Evolutionary conservation across 192 early-diverging fungal species (phyloP), one percentile per base, ranked within the genome.

Genomic region (Rhizophagus prolifer): DNA sequence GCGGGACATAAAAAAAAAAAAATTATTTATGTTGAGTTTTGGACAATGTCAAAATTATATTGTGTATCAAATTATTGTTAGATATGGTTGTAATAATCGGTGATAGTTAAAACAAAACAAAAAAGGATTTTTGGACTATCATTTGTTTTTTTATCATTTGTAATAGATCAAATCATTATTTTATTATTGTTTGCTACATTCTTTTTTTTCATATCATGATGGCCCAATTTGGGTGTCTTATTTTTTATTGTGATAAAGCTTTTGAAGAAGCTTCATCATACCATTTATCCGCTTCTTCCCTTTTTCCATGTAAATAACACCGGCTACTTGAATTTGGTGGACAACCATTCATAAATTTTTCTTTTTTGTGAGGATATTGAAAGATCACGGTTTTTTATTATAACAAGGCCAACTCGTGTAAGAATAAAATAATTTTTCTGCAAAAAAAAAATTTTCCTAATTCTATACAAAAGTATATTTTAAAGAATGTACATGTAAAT

Each of bases 281-380:
- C 31, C 19, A 66, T 34, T 21, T 34, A 21, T 66, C 31, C 64
- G 26, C 31, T 36, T 19, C 30, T 31, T 65, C 30, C 30, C 30
- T 31, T 65, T 65, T 65, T 6, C 19, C 31, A 66, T 66, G 64
- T 66, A 66, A 66, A 66, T 66, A 66, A 66, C 64, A 66, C 31
- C 31, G 30, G 31, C 36, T 34, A 30, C 31, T 66, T 66, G 31
- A 34, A 66, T 66, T 66, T 38, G 64, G 30, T 66, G 64, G 31
- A 66, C 19, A 66, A 66, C 9, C 19, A 66, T 66, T 66, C 34
- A 66, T 54, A 54, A 54, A 66, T 66, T 38, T 34, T 34, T 8
- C 36, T 34, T 38, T 38, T 66, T 66, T 30, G 19, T 38, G 14
- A 21, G 3, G 4, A 21, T 21, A 16, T 6, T 19, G 6, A 54